Conservation (phyloP, 768 basidiomycete species). For the Epithele typhae region DNA sequence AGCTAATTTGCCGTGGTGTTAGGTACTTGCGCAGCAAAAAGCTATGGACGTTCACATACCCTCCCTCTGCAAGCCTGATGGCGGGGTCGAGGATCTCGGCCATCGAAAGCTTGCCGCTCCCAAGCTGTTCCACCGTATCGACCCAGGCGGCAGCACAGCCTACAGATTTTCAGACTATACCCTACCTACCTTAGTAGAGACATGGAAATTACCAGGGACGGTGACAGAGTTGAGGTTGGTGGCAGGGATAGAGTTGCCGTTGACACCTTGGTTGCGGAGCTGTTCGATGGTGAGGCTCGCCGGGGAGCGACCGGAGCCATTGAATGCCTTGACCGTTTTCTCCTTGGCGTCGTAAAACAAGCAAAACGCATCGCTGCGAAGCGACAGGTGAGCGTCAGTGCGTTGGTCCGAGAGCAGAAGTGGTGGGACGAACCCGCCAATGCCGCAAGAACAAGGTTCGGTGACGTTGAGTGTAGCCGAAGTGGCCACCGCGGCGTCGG, state of each 20-base stretch:
- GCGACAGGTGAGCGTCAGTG: background rate
- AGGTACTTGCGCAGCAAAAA: background rate
- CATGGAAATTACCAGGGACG: conserved; percentile 55
- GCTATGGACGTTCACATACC: conserved; percentile 38
- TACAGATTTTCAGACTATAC: conserved; percentile 37
- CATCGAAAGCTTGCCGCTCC: conserved; percentile 63
- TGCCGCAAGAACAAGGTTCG: conserved; percentile 85
- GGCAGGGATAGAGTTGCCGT: conserved; percentile 63
- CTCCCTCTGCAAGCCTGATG: conserved; percentile 87
- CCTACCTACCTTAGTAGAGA: conserved; percentile 38
- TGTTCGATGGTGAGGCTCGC: conserved; percentile 74
- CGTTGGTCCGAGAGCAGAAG: background rate
- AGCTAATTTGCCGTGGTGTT: conserved; percentile 37
- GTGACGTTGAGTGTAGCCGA: conserved; percentile 92
- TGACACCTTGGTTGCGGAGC: conserved; percentile 63
- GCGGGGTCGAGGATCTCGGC: conserved; percentile 84
- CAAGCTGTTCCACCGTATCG: conserved; percentile 80
- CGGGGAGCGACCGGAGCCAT: conserved; percentile 90
- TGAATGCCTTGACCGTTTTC: conserved; percentile 81
- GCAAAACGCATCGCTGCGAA: conserved; percentile 79
- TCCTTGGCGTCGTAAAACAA: conserved; percentile 85
- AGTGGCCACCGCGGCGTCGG: conserved; percentile 92
- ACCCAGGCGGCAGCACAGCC: conserved; percentile 96
- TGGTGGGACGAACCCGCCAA: conserved; percentile 64
- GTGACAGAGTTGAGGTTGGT: conserved; percentile 90